Percentiles rank a stretch among this genome's conserved stretches.
Evolutionary conservation across 306 rosid species (phyloP).

Genomic region (Casuarina glauca): DNA sequence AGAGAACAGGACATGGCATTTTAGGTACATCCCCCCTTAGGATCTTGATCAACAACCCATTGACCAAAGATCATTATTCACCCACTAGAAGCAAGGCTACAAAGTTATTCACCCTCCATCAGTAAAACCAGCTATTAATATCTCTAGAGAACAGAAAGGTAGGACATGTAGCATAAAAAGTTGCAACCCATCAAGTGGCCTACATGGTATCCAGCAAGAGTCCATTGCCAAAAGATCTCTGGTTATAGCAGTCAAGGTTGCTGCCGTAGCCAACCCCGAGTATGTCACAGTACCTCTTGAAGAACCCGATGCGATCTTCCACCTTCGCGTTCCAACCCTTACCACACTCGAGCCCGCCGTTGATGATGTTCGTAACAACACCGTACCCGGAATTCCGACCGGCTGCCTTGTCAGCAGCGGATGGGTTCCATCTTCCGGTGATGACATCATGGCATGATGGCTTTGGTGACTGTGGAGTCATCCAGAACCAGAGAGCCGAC

Average conservation of each 20-base stretch:
- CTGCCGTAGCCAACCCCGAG: constrained; percentile 28
- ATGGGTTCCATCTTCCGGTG: constrained; percentile 46
- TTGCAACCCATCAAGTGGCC: not conserved
- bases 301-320: constrained; percentile 41
- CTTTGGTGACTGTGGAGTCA: constrained; percentile 64
- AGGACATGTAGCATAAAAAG: not conserved
- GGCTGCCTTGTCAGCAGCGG: constrained; percentile 39
- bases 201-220: constrained; percentile 21
- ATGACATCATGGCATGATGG: constrained; percentile 74
- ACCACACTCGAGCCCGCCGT: constrained; percentile 47
- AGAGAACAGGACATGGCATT: not conserved
- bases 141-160: not conserved
- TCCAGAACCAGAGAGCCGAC: constrained; percentile 80
- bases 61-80: not conserved
- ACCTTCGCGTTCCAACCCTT: constrained; percentile 20
- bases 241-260: constrained; percentile 44
- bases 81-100: not conserved
- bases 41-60: not conserved
- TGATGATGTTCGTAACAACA: constrained; percentile 45
- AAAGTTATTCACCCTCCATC: not conserved
- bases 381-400: constrained; percentile 40
- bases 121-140: not conserved
- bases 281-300: constrained; percentile 41
- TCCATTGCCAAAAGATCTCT: constrained; percentile 23
- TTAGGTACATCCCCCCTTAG: not conserved